A percentile compares a stretch with the other conserved stretches of the same genome.
Conservation (phyloP, 257 asterid species). For the Mitragyna speciosa region DNA sequence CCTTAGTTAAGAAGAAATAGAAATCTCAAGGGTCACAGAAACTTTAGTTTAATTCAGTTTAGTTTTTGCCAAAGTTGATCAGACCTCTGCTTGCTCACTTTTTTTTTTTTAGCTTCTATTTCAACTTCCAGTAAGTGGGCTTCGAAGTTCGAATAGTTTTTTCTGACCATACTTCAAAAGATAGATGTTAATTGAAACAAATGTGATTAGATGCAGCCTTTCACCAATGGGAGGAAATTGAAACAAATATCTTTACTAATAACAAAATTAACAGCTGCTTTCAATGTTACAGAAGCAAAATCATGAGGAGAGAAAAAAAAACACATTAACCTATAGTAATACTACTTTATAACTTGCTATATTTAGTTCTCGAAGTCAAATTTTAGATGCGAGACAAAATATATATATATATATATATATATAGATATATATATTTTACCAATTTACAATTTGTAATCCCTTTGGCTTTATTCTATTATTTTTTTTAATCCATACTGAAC, state of each 20-base stretch:
- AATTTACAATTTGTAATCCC: constrained; percentile 14
- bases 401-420: too few species aligned
- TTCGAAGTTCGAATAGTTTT: background rate
- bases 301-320: too few species aligned
- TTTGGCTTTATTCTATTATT: constrained; percentile 5
- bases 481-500: constrained; percentile 25
- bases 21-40: too few species aligned
- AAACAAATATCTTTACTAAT: constrained; percentile 8
- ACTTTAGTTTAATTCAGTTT: too few species aligned
- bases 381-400: constrained; percentile 25
- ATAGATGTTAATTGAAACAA: background rate
- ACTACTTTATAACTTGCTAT: constrained; percentile 16
- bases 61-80: too few species aligned
- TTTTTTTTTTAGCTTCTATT: background rate
- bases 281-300: constrained; percentile 9
- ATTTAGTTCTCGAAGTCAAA: constrained; percentile 15
- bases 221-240: background rate
- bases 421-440: background rate
- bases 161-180: background rate
- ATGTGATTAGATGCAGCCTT: background rate
- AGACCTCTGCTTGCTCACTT: too few species aligned
- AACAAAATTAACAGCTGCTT: background rate
- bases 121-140: background rate
- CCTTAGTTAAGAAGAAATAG: too few species aligned
- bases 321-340: constrained; percentile 10